Conservation (phyloP, 1,139 yeast species). For the Diutina pseudorugosa region DNA sequence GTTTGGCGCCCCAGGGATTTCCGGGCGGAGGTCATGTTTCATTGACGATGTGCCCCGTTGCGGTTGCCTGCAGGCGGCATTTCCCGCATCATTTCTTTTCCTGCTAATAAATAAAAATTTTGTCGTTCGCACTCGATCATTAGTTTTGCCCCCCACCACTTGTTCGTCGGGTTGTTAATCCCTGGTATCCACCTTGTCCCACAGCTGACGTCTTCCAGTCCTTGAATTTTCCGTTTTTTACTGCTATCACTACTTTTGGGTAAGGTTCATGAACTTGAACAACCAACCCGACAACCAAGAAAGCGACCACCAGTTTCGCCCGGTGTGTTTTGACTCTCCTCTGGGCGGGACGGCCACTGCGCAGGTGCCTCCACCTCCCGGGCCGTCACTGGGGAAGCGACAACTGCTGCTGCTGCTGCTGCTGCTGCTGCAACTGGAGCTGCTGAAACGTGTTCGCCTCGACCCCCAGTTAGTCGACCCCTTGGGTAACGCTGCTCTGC, state of each 20-base stretch:
- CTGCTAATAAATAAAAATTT: conserved; percentile 3
- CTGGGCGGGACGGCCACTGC: neutral
- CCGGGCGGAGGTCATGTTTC: conserved; percentile 2
- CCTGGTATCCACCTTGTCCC: neutral
- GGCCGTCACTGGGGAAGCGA: neutral
- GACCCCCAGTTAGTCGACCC: conserved; percentile 2
- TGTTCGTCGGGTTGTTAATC: neutral
- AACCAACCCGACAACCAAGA: conserved; percentile 4
- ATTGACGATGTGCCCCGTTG: neutral
- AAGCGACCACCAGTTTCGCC: conserved; percentile 3
- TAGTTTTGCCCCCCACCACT: neutral
- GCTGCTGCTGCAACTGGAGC: conserved; percentile 1
- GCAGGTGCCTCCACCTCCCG: neutral
- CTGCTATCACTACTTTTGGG: neutral
- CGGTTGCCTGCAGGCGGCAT: conserved; percentile 1
- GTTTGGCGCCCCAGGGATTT: neutral
- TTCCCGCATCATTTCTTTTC: neutral
- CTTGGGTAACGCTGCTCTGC: neutral
- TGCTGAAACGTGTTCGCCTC: conserved; percentile 1
- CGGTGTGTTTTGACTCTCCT: conserved; percentile 2
- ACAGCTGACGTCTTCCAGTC: neutral
- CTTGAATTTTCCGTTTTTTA: neutral
- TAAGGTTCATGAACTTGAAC: neutral
- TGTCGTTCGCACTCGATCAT: conserved; percentile 3
- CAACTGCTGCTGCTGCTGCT: neutral